Conservation (phyloP, 2,329 filamentous ascomycete genomes). For the Aureobasidium subglaciale region DNA sequence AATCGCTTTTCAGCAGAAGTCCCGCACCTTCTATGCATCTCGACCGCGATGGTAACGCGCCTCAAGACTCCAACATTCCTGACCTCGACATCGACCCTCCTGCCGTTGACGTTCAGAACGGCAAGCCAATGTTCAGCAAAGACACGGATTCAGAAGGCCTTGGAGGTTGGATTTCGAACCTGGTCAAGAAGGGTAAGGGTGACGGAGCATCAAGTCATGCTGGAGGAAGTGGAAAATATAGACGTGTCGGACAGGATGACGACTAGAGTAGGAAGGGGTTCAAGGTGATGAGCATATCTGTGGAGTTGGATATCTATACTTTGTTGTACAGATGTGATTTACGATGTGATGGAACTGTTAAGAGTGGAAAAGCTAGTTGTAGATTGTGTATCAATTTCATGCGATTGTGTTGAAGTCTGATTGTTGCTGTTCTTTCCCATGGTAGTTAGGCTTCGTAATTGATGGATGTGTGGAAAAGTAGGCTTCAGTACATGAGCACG, state of each 20-base stretch:
- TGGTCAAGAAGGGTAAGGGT: slow-evolving; percentile 51
- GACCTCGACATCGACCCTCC: slow-evolving; percentile 77
- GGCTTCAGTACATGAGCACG: no score
- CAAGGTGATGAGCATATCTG: neutral
- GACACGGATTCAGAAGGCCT: slow-evolving; percentile 46
- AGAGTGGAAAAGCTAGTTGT: neutral
- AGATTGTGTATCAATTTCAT: neutral
- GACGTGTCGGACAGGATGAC: slow-evolving; percentile 37
- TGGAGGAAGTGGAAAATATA: slow-evolving; percentile 39
- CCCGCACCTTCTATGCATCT: slow-evolving; percentile 71
- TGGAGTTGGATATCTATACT: neutral
- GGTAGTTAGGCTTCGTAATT: no score
- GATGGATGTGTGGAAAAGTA: no score
- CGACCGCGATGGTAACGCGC: slow-evolving; percentile 39
- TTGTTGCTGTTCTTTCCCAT: no score
- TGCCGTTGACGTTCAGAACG: slow-evolving; percentile 46
- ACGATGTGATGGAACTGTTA: neutral
- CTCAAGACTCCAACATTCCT: slow-evolving; percentile 56
- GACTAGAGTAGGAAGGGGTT: neutral
- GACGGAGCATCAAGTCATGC: slow-evolving; percentile 30
- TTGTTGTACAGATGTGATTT: slow-evolving; percentile 4
- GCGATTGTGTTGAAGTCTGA: no score
- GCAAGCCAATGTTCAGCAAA: slow-evolving; percentile 39
- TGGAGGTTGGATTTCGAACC: slow-evolving; percentile 62
- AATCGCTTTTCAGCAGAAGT: slow-evolving; percentile 77